Conservation (phyloP, 306 rosid genomes). For the Calophaca sinica region DNA sequence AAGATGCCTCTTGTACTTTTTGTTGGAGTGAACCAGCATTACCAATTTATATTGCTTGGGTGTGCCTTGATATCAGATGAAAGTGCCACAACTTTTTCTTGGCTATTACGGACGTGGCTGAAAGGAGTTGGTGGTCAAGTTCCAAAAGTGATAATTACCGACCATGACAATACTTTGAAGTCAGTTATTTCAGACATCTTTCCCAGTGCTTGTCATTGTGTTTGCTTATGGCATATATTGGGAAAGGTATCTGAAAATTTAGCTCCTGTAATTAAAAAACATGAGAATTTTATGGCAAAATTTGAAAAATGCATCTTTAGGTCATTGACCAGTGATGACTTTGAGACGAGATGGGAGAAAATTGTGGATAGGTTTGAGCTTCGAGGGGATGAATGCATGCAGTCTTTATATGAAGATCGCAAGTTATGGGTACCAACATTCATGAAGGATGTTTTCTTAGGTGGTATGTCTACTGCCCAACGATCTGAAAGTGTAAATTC, state of each 20-base stretch:
- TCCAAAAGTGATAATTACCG: conserved; percentile 87
- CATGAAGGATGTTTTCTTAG: conserved; percentile 78
- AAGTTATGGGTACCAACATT: conserved; percentile 87
- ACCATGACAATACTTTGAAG: conserved; percentile 81
- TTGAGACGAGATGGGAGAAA: conserved; percentile 91
- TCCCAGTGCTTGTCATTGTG: conserved; percentile 71
- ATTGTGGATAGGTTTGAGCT: conserved; percentile 79
- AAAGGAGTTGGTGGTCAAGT: conserved; percentile 90
- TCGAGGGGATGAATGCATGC: conserved; percentile 82
- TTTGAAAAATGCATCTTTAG: conserved; percentile 88
- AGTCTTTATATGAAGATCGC: conserved; percentile 75
- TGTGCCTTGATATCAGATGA: conserved; percentile 96
- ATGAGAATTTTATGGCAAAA: conserved; percentile 78
- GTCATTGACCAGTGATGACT: conserved; percentile 82
- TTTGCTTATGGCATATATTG: conserved; percentile 85
- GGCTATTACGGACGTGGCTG: conserved; percentile 87
- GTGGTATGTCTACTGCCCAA: conserved; percentile 86
- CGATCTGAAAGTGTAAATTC: conserved; percentile 95
- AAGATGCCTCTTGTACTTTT: conserved; percentile 94
- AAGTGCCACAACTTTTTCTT: conserved; percentile 70
- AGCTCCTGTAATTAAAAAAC: conserved; percentile 72
- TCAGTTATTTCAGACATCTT: conserved; percentile 73
- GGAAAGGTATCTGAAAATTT: conserved; percentile 90
- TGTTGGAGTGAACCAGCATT: conserved; percentile 98
- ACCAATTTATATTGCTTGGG: conserved; percentile 89